phyloP scores from a whole-genome alignment of 2,329 filamentous ascomycete species.

The Monosporascus sp. region DNA sequence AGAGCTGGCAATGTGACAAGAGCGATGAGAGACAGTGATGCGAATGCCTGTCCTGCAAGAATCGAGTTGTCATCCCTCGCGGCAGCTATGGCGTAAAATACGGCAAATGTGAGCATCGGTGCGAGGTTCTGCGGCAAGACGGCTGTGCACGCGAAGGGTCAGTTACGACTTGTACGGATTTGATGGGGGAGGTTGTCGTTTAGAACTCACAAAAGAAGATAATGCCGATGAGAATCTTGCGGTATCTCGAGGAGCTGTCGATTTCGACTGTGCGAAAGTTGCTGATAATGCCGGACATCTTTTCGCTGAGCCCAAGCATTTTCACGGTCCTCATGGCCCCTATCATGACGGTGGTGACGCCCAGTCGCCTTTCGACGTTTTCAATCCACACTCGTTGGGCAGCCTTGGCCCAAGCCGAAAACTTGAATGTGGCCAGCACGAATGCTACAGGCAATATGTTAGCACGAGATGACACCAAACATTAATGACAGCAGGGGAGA shows the following conservation, averaged over 20 bases:
- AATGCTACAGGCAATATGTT: constrained; percentile 7
- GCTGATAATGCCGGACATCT: constrained; percentile 21
- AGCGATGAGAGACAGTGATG: background rate
- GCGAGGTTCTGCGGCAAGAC: background rate
- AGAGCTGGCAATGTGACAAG: background rate
- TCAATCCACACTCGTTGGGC: constrained; percentile 35
- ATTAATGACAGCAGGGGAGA: background rate
- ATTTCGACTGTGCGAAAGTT: constrained; percentile 24
- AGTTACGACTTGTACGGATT: background rate
- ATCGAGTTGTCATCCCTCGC: background rate
- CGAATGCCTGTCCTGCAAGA: background rate
- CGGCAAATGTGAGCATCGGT: background rate
- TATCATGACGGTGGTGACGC: constrained; percentile 34
- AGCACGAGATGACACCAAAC: background rate
- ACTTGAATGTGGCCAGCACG: constrained; percentile 10
- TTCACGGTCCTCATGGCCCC: constrained; percentile 42
- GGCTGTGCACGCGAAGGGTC: background rate
- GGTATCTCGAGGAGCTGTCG: constrained; percentile 20
- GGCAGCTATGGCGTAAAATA: background rate
- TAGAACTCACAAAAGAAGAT: constrained; percentile 14
- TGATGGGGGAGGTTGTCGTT: background rate
- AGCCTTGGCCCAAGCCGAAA: constrained; percentile 6
- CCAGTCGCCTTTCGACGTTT: constrained; percentile 37
- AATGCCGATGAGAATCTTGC: constrained; percentile 17
- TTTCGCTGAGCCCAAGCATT: constrained; percentile 31